A percentile compares a stretch with the other conserved stretches of the same genome.
Evolutionary conservation across 2,329 filamentous ascomycete species (phyloP).

Genomic region (Xylaria sp.): DNA sequence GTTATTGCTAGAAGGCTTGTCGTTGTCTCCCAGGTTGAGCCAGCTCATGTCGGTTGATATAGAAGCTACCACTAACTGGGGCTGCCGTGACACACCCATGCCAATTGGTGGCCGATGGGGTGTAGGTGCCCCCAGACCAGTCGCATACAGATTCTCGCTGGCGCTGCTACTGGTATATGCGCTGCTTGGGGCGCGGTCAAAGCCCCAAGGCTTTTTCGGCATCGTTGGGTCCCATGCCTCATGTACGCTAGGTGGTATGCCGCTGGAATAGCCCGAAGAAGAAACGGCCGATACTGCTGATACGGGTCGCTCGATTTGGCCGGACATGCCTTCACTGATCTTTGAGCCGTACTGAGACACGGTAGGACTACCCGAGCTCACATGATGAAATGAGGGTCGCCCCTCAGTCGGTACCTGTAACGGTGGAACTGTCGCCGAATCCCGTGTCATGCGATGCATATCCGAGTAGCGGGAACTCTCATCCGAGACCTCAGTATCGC

Average conservation of each 20-base stretch:
- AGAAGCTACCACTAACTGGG: slow-evolving; percentile 56
- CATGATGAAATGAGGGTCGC: slow-evolving; percentile 66
- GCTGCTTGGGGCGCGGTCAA: slow-evolving; percentile 57
- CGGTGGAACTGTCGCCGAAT: slow-evolving; percentile 73
- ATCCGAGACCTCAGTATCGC: slow-evolving; percentile 60
- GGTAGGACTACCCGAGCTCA: slow-evolving; percentile 72
- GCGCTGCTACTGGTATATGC: slow-evolving; percentile 52
- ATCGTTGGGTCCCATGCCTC: slow-evolving; percentile 60
- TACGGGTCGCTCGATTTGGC: slow-evolving; percentile 63
- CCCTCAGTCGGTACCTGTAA: slow-evolving; percentile 63
- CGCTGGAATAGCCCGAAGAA: slow-evolving; percentile 65
- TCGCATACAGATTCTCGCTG: slow-evolving; percentile 47
- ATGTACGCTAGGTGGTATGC: slow-evolving; percentile 67
- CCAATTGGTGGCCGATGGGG: slow-evolving; percentile 34
- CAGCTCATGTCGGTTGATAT: slow-evolving; percentile 76
- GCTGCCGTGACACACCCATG: slow-evolving; percentile 53
- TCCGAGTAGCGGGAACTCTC: slow-evolving; percentile 62
- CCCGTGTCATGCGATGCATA: slow-evolving; percentile 60
- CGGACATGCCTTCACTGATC: slow-evolving; percentile 63
- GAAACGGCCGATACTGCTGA: slow-evolving; percentile 58
- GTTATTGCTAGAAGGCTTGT: slow-evolving; percentile 61
- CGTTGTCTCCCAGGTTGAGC: slow-evolving; percentile 69
- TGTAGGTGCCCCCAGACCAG: slow-evolving; percentile 46
- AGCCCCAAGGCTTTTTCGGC: slow-evolving; percentile 54
- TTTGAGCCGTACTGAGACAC: slow-evolving; percentile 64